Conservation (phyloP, 148 eudicot genomes). For the Agrostemma githago region DNA sequence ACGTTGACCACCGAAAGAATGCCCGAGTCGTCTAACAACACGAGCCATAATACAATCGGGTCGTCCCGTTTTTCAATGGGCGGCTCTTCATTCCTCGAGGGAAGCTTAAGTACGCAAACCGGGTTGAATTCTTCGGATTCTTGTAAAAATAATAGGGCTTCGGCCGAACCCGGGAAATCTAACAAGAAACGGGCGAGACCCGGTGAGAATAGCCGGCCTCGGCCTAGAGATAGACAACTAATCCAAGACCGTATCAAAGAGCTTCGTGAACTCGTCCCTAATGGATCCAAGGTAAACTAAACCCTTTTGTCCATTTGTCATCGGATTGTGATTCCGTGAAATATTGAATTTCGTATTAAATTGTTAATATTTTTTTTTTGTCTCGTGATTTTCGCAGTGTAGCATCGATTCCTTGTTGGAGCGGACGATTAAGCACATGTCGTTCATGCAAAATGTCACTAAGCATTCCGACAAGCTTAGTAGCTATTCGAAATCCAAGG, state of each 20-base stretch:
- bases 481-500: conserved; percentile 55
- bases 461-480: conserved; percentile 78
- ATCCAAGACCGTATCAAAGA: conserved; percentile 94
- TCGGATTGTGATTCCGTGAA: not conserved
- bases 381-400: conserved; percentile 47
- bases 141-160: conserved; percentile 35
- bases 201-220: conserved; percentile 79
- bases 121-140: conserved; percentile 51
- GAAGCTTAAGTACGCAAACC: conserved; percentile 27
- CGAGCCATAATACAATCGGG: conserved; percentile 39
- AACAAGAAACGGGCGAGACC: conserved; percentile 76
- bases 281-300: conserved; percentile 76
- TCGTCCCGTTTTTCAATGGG: conserved; percentile 56
- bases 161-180: conserved; percentile 41
- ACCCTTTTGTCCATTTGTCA: not conserved
- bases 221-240: conserved; percentile 94
- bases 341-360: not conserved
- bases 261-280: conserved; percentile 80
- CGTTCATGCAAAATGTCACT: conserved; percentile 68
- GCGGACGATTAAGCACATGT: conserved; percentile 89
- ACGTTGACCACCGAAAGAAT: conserved; percentile 54
- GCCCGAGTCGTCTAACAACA: conserved; percentile 41
- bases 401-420: conserved; percentile 93
- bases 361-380: conserved; percentile 10
- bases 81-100: conserved; percentile 41